A percentile compares a stretch with the other conserved stretches of the same genome.
Conservation (phyloP, 202 grass and related monocot species). For the Zizania palustris region DNA sequence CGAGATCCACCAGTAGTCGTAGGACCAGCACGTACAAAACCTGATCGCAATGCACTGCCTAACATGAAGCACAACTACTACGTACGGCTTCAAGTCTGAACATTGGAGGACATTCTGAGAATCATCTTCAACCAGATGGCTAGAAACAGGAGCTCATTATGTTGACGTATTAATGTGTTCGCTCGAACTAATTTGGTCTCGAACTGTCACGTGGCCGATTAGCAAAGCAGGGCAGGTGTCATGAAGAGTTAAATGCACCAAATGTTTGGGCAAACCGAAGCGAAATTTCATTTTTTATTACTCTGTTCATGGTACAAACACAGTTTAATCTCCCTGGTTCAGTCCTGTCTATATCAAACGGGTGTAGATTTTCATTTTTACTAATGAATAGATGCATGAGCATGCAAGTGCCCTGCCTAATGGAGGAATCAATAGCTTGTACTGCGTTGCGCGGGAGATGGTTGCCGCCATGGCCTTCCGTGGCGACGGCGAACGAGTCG, state of each 20-base stretch:
- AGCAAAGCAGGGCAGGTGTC: not conserved
- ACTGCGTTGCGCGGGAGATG: not conserved
- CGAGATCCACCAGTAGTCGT: not conserved
- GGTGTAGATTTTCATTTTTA: not conserved
- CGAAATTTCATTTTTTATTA: constrained; percentile 10
- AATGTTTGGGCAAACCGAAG: not conserved
- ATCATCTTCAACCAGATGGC: not conserved
- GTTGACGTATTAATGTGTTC: not conserved
- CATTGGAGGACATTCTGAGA: not conserved
- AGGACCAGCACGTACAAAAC: not conserved
- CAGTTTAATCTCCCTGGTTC: not conserved
- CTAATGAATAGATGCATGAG: not conserved
- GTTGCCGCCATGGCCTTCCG: not conserved
- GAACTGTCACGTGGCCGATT: not conserved
- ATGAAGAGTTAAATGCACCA: not conserved
- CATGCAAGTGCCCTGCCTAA: constrained; percentile 5
- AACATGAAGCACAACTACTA: not conserved
- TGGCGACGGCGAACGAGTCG: not conserved
- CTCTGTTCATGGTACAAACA: constrained; percentile 27
- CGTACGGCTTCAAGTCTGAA: too few relatives aligned
- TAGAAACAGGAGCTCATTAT: not conserved
- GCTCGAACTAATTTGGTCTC: not conserved
- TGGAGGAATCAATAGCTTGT: not conserved
- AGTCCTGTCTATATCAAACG: not conserved
- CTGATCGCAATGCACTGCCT: not conserved